Percentiles rank a stretch among this genome's conserved stretches.
Conservation (phyloP, 2,329 filamentous ascomycete genomes). For the Neonectria neomacrospora region DNA sequence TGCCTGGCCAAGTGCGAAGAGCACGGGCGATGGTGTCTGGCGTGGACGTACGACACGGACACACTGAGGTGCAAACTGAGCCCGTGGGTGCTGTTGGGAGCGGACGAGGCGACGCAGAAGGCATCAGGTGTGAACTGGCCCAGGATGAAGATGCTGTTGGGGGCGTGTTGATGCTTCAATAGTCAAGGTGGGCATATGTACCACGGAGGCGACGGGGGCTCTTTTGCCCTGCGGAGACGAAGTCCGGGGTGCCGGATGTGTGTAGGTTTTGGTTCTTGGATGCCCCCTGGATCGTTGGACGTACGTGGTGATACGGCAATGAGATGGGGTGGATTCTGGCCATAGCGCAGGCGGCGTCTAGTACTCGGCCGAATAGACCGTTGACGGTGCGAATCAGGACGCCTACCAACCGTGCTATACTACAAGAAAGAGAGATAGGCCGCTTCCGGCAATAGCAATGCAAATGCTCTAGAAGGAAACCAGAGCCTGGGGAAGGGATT, state of each 20-base stretch:
- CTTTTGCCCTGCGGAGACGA: conserved; percentile 5
- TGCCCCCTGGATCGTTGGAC: conserved; percentile 13
- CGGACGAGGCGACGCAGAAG: conserved; percentile 38
- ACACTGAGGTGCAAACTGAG: conserved; percentile 56
- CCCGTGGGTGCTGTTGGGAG: conserved; percentile 62
- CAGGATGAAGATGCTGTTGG: conserved; percentile 42
- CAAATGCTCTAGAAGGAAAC: conserved; percentile 16
- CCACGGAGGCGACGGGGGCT: background rate
- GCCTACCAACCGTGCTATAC: background rate
- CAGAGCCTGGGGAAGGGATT: conserved; percentile 1
- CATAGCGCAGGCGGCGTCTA: conserved; percentile 12
- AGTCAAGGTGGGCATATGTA: background rate
- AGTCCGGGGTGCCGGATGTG: conserved; percentile 9
- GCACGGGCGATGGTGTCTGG: conserved; percentile 56
- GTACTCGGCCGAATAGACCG: conserved; percentile 14
- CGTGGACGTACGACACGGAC: conserved; percentile 61
- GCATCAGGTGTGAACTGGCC: conserved; percentile 50
- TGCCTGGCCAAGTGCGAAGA: conserved; percentile 58
- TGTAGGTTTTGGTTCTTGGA: conserved; percentile 1
- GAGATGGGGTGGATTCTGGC: conserved; percentile 15
- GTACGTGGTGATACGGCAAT: conserved; percentile 12
- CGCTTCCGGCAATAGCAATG: conserved; percentile 9
- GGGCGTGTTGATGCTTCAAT: conserved; percentile 33
- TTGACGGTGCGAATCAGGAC: background rate
- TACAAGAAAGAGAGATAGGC: background rate